These are phyloP conservation scores for Sporothrix protearum DNA, from an alignment of 2,329 filamentous ascomycete species.

Conservation along the genomic window DNA sequence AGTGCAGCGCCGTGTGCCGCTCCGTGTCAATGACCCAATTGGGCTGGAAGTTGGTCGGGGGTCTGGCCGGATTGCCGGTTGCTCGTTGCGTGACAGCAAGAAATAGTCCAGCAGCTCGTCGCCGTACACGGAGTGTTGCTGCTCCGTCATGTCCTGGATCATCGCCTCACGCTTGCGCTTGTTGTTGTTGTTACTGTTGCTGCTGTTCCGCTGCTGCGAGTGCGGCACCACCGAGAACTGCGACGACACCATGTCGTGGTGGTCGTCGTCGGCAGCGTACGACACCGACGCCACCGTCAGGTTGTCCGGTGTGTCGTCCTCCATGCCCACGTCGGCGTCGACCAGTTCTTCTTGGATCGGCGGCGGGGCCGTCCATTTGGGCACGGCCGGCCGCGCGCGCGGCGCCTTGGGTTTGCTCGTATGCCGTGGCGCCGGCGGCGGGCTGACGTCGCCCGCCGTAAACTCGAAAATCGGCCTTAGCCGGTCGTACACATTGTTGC, in stretches of 20 bases:
- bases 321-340: slow-evolving; percentile 59
- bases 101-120: slow-evolving; percentile 96
- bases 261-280: slow-evolving; percentile 76
- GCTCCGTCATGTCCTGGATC: slow-evolving; percentile 63
- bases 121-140: slow-evolving; percentile 85
- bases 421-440: slow-evolving; percentile 91
- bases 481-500: slow-evolving; percentile 82
- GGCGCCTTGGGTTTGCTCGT: slow-evolving; percentile 78
- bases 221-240: slow-evolving; percentile 54
- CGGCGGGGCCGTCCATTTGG: slow-evolving; percentile 52
- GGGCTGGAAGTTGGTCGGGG: slow-evolving; percentile 80
- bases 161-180: slow-evolving; percentile 75
- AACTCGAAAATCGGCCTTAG: slow-evolving; percentile 87
- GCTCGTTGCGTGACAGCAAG: slow-evolving; percentile 76
- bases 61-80: slow-evolving; percentile 67
- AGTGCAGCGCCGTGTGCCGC: slow-evolving; percentile 88
- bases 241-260: slow-evolving; percentile 62
- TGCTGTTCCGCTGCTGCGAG: slow-evolving; percentile 28
- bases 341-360: slow-evolving; percentile 61
- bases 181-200: slow-evolving; percentile 51
- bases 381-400: slow-evolving; percentile 58
- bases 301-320: slow-evolving; percentile 80
- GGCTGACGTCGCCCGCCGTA: slow-evolving; percentile 76
- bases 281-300: slow-evolving; percentile 79
- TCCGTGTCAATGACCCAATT: slow-evolving; percentile 93